These are phyloP conservation scores for Coix lacrymajobi DNA, from an alignment of 176 grass and related monocot species.

Conservation along the genomic window DNA sequence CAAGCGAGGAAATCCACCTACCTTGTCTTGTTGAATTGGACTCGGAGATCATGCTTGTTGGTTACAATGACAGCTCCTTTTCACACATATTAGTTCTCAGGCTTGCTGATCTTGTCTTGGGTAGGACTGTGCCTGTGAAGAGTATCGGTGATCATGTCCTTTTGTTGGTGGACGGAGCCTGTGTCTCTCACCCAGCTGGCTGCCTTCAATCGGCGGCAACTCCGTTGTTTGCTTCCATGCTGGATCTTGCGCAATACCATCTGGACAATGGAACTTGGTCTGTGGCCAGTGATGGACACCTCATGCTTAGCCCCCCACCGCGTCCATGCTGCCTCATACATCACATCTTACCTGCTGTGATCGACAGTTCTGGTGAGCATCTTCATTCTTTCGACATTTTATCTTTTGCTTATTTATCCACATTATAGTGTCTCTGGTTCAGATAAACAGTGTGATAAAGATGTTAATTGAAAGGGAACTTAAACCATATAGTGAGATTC, in stretches of 20 bases:
- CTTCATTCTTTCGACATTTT: not conserved
- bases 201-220: constrained; percentile 1
- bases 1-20: constrained; percentile 7
- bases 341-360: constrained; percentile 17
- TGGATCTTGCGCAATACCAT: constrained; percentile 14
- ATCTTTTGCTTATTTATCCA: not conserved
- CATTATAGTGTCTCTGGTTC: not conserved
- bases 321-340: constrained; percentile 14
- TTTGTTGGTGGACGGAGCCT: constrained; percentile 1
- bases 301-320: not conserved
- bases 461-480: not conserved
- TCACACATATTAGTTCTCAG: constrained; percentile 8
- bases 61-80: constrained; percentile 18
- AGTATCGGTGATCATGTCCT: constrained; percentile 6
- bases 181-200: not conserved
- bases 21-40: constrained; percentile 20
- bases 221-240: constrained; percentile 12
- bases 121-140: not conserved
- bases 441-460: not conserved
- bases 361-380: constrained; percentile 11
- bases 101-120: constrained; percentile 18
- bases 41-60: constrained; percentile 7
- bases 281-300: not conserved
- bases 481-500: not conserved
- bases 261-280: not conserved